Base-by-base conservation (phyloP, 2,329 filamentous ascomycete genomes). In the Paecilomyces sp. region DNA sequence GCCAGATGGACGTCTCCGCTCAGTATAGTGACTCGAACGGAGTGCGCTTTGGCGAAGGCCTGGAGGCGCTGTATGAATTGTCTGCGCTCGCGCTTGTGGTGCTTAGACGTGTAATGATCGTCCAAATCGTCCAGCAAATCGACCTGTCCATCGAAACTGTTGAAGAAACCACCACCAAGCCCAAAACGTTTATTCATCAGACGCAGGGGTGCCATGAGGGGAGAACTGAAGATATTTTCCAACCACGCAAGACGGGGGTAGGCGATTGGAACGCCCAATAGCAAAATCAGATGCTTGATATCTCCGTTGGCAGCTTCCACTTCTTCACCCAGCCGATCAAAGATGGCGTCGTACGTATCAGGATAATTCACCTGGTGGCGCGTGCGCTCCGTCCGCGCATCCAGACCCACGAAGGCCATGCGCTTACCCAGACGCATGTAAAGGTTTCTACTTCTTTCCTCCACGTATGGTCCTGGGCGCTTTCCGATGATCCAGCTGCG, bases 181-280 rank as follows among this genome's bases (percentile, higher is more conserved):
- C 93, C 93, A 65, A 97, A 96, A 28, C 92, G 86, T 73, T 92
- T 90, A 79, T 96, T 94, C 67, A 97, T 74, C 63, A 97, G 88
- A 69, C 92, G 92, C 70, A 97, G 86, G 0, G 92, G 92, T 0
- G 89, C 92, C 70, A 97, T 92, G 25, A 97, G 66, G 0, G 93
- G 92, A 62, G 91, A 95, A 15, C 84, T 84, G 66, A 97, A 85
- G 60, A 97, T 89, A 69, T 96, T 97, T 73, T 97, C 93, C 3
- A 97, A 82, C 93, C 93, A 97, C n/a, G 92, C 94, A 58, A 97
- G 81, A 66, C 93, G 91, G 1, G 81, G 81, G 64, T 84, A 81
- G 1, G 79, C 79, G 66, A 95, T 93, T 0, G 92, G 90, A 24
- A 90, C 86, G 59, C 88, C 89, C 1, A 88, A 77, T 11, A 88